These are phyloP conservation scores for Coemansia sp. DNA, from an alignment of 192 early-diverging fungal genomes.

Conservation along the genomic window DNA sequence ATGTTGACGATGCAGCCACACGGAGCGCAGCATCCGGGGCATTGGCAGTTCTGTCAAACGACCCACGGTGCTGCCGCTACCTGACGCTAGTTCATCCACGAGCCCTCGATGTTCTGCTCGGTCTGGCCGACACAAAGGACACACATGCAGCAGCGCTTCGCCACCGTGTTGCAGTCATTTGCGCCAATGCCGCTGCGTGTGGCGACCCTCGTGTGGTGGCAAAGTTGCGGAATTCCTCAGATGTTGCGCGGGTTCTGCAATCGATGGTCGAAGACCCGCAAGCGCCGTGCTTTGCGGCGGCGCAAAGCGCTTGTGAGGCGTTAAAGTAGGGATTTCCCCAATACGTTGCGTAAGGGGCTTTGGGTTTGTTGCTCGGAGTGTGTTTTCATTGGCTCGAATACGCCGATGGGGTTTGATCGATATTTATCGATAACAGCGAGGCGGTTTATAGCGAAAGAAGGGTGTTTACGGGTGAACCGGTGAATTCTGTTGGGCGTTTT, in stretches of 20 bases:
- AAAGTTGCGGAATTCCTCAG: conserved; percentile 1
- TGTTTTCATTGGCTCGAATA: background rate
- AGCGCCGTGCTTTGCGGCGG: conserved; percentile 25
- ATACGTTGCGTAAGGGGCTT: no score
- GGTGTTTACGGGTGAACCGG: no score
- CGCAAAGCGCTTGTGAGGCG: conserved; percentile 19
- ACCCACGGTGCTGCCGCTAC: conserved; percentile 42
- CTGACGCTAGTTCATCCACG: conserved; percentile 38
- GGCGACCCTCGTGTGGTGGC: conserved; percentile 21
- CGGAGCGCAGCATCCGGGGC: conserved; percentile 81
- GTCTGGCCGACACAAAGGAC: conserved; percentile 4
- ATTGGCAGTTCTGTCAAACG: conserved; percentile 74
- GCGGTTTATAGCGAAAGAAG: conserved; percentile 2
- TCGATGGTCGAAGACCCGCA: conserved; percentile 21
- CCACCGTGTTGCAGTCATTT: conserved; percentile 43
- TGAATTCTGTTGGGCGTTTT: no score
- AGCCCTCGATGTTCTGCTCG: conserved; percentile 25
- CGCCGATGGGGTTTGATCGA: background rate
- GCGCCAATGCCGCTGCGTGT: conserved; percentile 37
- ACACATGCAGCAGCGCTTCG: conserved; percentile 9
- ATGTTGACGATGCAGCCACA: conserved; percentile 83
- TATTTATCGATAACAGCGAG: conserved; percentile 20
- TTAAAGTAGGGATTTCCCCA: background rate
- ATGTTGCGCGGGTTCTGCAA: conserved; percentile 5
- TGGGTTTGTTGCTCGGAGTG: background rate